Percentiles rank a stretch among this genome's conserved stretches.
Conservation (phyloP, 2,329 filamentous ascomycete genomes). For the Cladosporium sp. region DNA sequence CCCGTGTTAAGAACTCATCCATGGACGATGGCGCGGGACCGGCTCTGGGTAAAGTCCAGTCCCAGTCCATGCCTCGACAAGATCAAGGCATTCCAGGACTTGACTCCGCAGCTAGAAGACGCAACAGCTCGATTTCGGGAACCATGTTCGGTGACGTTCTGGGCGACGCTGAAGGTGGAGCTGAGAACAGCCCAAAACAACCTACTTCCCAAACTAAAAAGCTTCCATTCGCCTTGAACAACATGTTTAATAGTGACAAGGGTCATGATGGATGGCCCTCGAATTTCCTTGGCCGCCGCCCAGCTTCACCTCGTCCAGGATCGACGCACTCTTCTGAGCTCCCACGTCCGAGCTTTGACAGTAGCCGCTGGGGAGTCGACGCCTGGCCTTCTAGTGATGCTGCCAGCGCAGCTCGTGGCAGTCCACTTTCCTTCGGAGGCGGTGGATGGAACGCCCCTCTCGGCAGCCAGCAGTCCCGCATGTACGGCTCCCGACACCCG, state of each 20-base stretch:
- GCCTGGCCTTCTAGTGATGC: conserved; percentile 27
- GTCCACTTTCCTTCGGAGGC: conserved; percentile 33
- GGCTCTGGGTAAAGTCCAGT: conserved; percentile 60
- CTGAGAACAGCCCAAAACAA: conserved; percentile 18
- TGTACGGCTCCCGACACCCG: conserved; percentile 59
- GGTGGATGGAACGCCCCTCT: conserved; percentile 45
- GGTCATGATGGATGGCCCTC: conserved; percentile 42
- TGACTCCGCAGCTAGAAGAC: conserved; percentile 31
- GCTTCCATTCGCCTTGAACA: conserved; percentile 36
- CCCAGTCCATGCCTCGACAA: conserved; percentile 69
- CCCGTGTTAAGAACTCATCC: conserved; percentile 57
- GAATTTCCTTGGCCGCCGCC: conserved; percentile 28
- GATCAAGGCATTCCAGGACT: conserved; percentile 35
- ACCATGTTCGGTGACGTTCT: conserved; percentile 43
- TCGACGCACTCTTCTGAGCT: conserved; percentile 53
- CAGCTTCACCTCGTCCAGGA: conserved; percentile 55
- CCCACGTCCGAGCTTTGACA: conserved; percentile 74
- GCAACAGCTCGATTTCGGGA: conserved; percentile 53
- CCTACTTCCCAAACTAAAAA: conserved; percentile 28
- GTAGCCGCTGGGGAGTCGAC: conserved; percentile 46
- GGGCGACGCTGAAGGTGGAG: conserved; percentile 11
- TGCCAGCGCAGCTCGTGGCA: conserved; percentile 33
- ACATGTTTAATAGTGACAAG: conserved; percentile 26
- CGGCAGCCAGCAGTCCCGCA: conserved; percentile 20
- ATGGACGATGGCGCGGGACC: conserved; percentile 65